A percentile compares a stretch with the other conserved stretches of the same genome.
Conservation (phyloP, 2,329 filamentous ascomycete genomes). For the Biscogniauxia sp. region DNA sequence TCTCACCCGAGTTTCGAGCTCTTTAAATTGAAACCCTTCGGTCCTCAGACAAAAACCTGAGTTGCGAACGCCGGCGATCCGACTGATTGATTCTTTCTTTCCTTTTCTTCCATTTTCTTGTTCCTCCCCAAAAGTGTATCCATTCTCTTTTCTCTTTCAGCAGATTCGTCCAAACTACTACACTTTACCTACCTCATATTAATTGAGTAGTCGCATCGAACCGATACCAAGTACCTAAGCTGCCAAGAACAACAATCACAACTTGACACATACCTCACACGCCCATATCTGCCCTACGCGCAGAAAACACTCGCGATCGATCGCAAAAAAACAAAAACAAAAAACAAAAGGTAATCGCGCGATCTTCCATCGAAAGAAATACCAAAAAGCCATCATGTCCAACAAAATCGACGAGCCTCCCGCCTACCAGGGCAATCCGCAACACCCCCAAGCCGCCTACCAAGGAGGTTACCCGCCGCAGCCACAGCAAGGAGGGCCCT, state of each 20-base stretch:
- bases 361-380: background rate
- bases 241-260: too few relatives aligned
- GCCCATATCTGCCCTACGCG: too few relatives aligned
- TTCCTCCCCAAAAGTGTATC: background rate
- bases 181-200: too few relatives aligned
- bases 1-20: background rate
- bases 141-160: background rate
- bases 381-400: slow-evolving; percentile 36
- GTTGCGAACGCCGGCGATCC: background rate
- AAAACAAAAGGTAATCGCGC: too few relatives aligned
- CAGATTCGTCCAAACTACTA: too few relatives aligned
- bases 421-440: slow-evolving; percentile 44
- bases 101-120: background rate
- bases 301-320: background rate
- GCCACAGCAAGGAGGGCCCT: slow-evolving; percentile 24
- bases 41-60: background rate
- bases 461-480: slow-evolving; percentile 31
- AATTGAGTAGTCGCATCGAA: too few relatives aligned
- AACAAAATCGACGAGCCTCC: slow-evolving; percentile 50
- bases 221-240: too few relatives aligned
- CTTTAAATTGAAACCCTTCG: background rate
- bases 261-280: too few relatives aligned
- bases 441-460: slow-evolving; percentile 45
- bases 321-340: background rate
- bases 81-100: background rate